These are phyloP conservation scores for Pythium oligandrum DNA, from an alignment of 352 stramenopile species.

Conservation along the genomic window DNA sequence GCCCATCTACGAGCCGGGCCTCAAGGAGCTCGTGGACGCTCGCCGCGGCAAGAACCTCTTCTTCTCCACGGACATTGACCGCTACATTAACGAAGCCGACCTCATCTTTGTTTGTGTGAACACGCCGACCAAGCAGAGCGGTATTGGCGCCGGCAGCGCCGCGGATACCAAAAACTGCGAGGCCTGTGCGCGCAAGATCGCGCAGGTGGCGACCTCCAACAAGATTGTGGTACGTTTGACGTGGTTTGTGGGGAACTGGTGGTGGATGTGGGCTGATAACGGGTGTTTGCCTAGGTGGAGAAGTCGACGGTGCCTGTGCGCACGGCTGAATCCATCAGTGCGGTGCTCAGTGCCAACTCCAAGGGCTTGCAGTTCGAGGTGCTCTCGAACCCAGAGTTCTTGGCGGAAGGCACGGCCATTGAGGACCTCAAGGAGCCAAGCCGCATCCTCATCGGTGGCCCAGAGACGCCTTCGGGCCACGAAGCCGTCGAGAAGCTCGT, in stretches of 20 bases:
- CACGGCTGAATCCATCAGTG: conserved; percentile 96
- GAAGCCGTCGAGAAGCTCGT: conserved; percentile 90
- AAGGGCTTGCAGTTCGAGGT: conserved; percentile 95
- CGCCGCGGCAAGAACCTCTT: conserved; percentile 96
- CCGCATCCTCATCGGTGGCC: conserved; percentile 97
- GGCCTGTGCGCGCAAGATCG: conserved; percentile 97
- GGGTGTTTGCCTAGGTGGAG: conserved; percentile 61
- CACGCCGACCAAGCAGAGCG: conserved; percentile 97
- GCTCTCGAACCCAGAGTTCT: conserved; percentile 99
- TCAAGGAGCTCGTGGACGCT: conserved; percentile 94
- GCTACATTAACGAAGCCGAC: conserved; percentile 95
- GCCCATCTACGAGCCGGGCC: conserved; percentile 99
- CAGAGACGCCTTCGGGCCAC: conserved; percentile 88
- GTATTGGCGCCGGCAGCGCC: conserved; percentile 95
- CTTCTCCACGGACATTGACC: conserved; percentile 98
- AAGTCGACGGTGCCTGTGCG: conserved; percentile 99
- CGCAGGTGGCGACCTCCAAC: conserved; percentile 87
- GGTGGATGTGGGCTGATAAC: background rate
- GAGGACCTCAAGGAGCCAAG: conserved; percentile 93
- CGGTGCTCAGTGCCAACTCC: conserved; percentile 94
- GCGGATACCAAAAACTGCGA: conserved; percentile 99
- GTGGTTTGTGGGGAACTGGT: background rate
- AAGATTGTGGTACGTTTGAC: conserved; percentile 93
- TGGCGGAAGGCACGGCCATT: conserved; percentile 98
- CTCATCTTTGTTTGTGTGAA: conserved; percentile 99